Base-by-base conservation (phyloP, 148 eudicot species). In the Beta vulgaris region DNA sequence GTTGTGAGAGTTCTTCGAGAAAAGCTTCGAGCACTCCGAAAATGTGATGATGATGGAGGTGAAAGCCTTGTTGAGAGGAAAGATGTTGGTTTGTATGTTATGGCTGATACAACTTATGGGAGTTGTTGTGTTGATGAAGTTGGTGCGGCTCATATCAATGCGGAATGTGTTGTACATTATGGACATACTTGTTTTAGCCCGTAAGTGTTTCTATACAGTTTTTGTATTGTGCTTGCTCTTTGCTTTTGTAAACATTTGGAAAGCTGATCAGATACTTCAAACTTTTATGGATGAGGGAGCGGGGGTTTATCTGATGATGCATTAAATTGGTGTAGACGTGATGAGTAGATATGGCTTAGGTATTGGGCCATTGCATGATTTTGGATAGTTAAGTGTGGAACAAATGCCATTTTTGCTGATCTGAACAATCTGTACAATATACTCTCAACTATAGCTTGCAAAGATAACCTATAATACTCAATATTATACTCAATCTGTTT, bases 71-170 rank as follows among this genome's bases (percentile, higher is more conserved):
- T 31, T 46, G 78, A 77, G 68, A 80, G 65, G 73, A 80, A 42
- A 76, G 86, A 85, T 58, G 84, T 87, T 59, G 88, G 91, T 53
- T 83, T 94, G 82, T 94, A 90, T 79, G 93, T 92, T 44, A 92
- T 94, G 98, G 98, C 96, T 4, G 98, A 94, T 83, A 89, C 98
- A 34, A 83, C 95, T 10, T 94, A 90, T 58, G 97, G 98, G 9
- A 94, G 97, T 78, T 94, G 98, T 73, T 94, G 98, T 39, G 90
- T 94, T 37, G 98, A 94, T 69, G 98, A 92, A 79, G 96, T 94
- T 71, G 98, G 93, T 42, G 98, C 98, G 7, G 86, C 98, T 74
- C 98, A 94, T 69, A 87, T 90, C 53, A 84, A 83, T 88, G 95
- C 98, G 2, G 90, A 94, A 18, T 90, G 95, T 48, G 95, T 94